Evolutionary conservation across 495 filamentous ascomycete genomes (phyloP), one percentile per base, ranked within the genome.

Genomic region (Penicillium simplicissimum): DNA sequence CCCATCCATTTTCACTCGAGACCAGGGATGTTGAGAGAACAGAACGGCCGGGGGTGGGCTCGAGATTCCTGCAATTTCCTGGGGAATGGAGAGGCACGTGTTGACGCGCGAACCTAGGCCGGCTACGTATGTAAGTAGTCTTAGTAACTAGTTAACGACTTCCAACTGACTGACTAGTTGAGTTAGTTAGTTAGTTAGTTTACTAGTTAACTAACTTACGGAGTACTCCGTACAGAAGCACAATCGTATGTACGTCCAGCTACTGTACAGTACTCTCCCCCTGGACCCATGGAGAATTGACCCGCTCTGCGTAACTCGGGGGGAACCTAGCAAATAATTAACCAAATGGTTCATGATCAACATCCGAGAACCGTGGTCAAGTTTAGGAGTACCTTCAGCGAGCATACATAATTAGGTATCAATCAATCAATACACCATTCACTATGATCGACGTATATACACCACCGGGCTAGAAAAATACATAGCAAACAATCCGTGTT

Each of bases 1-100:
- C 67, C 67, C 67, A 58, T 70, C 67, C 67, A 70, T 70, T 45
- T 19, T 65, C 60, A 31, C 28, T 34, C 15, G 8, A 53, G 23
- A 17, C 51, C 7, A 37, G 31, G 51, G 31, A n/a, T 59, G 21
- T 35, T 57, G 45, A 58, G 33, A 43, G 40, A 59, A 31, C n/a
- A 40, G 21, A 43, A 36, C 17, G 55, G 55, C n/a, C 11, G 48
- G 17, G 17, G 19, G 13, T 35, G 49, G 43, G 55, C 38, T 21
- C 34, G 45, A 55, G 37, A 53, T 42, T 54, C 55, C 52, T 59
- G 53, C 31, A 43, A 57, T 45, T 59, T 28, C 45, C 48, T 35
- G 33, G 53, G 59, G 56, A 51, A 54, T 55, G 49, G 21, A 58
- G 53, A 52, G 54, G 66, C 66, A 69, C 66, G 66, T 66, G 66